Evolutionary conservation across 2,329 filamentous ascomycete species (phyloP).

Genomic region (Elsinoe batatas): DNA sequence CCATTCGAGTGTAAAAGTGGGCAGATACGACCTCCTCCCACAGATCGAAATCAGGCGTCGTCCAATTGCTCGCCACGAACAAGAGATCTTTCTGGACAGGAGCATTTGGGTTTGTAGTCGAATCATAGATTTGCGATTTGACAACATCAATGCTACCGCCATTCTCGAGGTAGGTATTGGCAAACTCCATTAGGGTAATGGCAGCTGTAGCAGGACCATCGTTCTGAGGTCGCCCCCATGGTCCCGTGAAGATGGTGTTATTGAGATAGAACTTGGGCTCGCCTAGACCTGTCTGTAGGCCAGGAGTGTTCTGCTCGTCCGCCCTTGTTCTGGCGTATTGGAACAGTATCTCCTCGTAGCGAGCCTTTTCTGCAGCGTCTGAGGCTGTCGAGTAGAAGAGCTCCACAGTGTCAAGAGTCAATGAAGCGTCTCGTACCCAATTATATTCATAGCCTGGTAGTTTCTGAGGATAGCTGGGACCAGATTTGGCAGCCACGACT

Average conservation of each 20-base stretch:
- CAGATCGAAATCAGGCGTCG: constrained; percentile 22
- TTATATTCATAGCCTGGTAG: constrained; percentile 27
- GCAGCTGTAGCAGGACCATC: constrained; percentile 26
- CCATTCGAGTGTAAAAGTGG: constrained; percentile 26
- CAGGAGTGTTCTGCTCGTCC: constrained; percentile 25
- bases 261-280: constrained; percentile 28
- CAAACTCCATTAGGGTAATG: constrained; percentile 25
- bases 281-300: constrained; percentile 24
- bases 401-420: constrained; percentile 25
- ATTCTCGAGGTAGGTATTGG: constrained; percentile 22
- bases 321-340: constrained; percentile 23
- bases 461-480: constrained; percentile 20
- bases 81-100: constrained; percentile 24
- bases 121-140: constrained; percentile 24
- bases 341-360: constrained; percentile 22
- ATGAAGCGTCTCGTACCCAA: constrained; percentile 24
- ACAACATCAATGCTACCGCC: constrained; percentile 22
- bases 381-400: constrained; percentile 22
- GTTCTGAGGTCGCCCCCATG: constrained; percentile 28
- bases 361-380: constrained; percentile 16
- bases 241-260: constrained; percentile 23
- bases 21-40: constrained; percentile 26
- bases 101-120: constrained; percentile 19
- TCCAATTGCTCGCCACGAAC: constrained; percentile 26
- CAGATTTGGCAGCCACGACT: constrained; percentile 25